Conservation (phyloP, 805 yeast species). For the Yarrowia divulgata region DNA sequence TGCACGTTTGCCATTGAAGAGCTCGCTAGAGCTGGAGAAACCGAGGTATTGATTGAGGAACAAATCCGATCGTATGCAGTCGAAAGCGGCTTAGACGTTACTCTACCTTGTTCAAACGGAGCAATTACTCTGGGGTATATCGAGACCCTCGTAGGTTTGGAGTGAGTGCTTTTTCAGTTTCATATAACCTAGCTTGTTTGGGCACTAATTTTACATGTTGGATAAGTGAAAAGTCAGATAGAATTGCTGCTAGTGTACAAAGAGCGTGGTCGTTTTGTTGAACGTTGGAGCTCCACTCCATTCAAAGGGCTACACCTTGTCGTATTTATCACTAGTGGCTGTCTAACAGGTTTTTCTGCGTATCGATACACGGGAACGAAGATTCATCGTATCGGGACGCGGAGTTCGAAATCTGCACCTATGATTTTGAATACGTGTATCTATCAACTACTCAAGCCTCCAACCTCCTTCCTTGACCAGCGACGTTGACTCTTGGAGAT, state of each 20-base stretch:
- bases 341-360: background rate
- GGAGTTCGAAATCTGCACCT: background rate
- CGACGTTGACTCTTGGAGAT: background rate
- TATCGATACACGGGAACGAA: background rate
- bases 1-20: too few species aligned
- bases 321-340: too few species aligned
- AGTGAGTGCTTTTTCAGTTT: slow-evolving; percentile 11
- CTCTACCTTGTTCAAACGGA: background rate
- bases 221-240: background rate
- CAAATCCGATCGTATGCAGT: background rate
- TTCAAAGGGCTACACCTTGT: background rate
- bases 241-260: background rate
- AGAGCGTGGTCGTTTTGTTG: background rate
- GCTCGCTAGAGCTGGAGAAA: too few species aligned
- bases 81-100: too few species aligned
- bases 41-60: background rate
- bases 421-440: background rate
- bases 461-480: background rate
- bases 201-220: background rate
- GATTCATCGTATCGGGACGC: background rate
- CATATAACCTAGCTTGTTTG: slow-evolving; percentile 22
- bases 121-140: background rate
- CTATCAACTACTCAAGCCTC: background rate
- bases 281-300: background rate
- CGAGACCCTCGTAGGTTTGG: slow-evolving; percentile 2